phyloP scores from a whole-genome alignment of 148 eudicot species.

The Silene conica region DNA sequence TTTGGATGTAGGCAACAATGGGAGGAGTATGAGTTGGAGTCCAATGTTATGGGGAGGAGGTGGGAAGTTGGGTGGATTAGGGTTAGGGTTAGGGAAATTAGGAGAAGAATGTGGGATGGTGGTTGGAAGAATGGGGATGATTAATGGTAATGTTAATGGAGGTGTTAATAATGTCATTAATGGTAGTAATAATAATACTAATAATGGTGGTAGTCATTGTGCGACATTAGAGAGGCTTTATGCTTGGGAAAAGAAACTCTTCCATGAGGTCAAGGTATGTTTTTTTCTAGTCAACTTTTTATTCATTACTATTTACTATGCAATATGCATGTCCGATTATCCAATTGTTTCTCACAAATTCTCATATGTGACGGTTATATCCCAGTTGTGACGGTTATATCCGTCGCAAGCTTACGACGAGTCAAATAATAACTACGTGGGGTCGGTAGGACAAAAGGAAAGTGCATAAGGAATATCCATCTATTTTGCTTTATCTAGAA shows the following conservation, averaged over 20 bases:
- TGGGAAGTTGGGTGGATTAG: slow-evolving; percentile 50
- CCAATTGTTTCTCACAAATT: background rate
- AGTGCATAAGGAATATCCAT: too few relatives aligned
- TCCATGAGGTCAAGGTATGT: slow-evolving; percentile 78
- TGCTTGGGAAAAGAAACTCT: slow-evolving; percentile 97
- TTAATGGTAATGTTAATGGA: slow-evolving; percentile 15
- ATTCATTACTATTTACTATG: slow-evolving; percentile 15
- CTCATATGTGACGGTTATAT: too few relatives aligned
- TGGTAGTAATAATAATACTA: slow-evolving; percentile 14
- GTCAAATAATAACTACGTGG: too few relatives aligned
- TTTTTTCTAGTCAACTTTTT: background rate
- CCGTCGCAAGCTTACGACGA: too few relatives aligned
- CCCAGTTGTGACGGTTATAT: too few relatives aligned
- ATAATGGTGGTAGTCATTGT: slow-evolving; percentile 44
- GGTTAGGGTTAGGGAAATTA: slow-evolving; percentile 38
- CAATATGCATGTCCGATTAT: background rate
- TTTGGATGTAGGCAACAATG: slow-evolving; percentile 36
- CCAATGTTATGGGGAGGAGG: slow-evolving; percentile 42
- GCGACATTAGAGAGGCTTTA: slow-evolving; percentile 85
- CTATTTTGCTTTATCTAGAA: too few relatives aligned
- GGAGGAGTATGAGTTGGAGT: slow-evolving; percentile 46
- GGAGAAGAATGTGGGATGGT: slow-evolving; percentile 37
- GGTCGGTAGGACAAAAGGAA: too few relatives aligned
- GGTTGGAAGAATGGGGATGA: slow-evolving; percentile 25
- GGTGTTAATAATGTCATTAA: slow-evolving; percentile 11